Conservation (phyloP, 2,329 filamentous ascomycete genomes). For the Byssochlamys sp. region DNA sequence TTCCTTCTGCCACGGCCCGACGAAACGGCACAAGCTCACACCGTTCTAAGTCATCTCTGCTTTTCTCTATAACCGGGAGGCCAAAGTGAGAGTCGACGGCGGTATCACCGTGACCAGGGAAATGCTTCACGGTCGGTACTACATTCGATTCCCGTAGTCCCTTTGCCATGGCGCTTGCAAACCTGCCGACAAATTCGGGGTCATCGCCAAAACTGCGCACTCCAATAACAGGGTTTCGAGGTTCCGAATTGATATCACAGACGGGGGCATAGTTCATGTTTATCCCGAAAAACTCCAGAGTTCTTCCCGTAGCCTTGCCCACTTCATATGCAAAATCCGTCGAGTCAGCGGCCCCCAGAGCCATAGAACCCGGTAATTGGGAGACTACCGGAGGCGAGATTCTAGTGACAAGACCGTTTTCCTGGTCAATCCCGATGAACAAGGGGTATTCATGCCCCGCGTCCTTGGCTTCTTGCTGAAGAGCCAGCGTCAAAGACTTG, state of each 20-base stretch:
- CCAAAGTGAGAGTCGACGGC: conserved; percentile 38
- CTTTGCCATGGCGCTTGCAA: conserved; percentile 29
- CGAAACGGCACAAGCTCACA: conserved; percentile 38
- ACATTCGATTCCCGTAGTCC: conserved; percentile 32
- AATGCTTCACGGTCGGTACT: conserved; percentile 37
- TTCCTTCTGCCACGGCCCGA: conserved; percentile 31
- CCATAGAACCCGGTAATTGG: conserved; percentile 36
- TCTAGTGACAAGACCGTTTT: conserved; percentile 37
- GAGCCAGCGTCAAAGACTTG: conserved; percentile 21
- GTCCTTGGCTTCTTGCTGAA: conserved; percentile 31
- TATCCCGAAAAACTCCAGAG: conserved; percentile 30
- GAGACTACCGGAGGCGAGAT: conserved; percentile 31
- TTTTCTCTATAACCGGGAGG: conserved; percentile 32
- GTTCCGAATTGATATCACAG: conserved; percentile 38
- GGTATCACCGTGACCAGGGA: conserved; percentile 38
- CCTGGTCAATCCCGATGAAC: conserved; percentile 38
- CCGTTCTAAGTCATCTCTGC: conserved; percentile 26
- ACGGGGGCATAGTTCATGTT: conserved; percentile 40
- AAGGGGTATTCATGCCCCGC: conserved; percentile 32
- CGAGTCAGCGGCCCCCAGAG: conserved; percentile 34
- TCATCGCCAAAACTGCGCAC: conserved; percentile 36
- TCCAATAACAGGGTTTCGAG: conserved; percentile 36
- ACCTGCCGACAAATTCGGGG: conserved; percentile 32
- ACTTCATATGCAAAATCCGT: conserved; percentile 26
- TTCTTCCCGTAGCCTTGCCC: conserved; percentile 31